Base-by-base conservation (phyloP, 1,284 basidiomycete species). In the Heterobasidion occidentale region DNA sequence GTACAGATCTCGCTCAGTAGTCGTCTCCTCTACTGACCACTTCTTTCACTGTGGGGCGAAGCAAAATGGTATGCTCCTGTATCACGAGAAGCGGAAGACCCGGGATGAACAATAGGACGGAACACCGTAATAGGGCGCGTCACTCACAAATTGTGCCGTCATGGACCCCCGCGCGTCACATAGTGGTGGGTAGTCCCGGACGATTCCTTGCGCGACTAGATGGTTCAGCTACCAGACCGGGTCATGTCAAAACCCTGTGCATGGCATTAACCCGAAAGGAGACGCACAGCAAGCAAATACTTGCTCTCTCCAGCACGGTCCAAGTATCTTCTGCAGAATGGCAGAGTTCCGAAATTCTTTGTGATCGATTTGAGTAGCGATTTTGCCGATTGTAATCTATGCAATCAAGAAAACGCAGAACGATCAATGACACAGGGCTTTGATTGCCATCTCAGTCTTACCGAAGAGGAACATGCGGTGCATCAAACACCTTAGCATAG, bases 311-410 rank as follows among this genome's bases (percentile, higher is more conserved):
- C 97, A 2, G 80, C 74, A 33, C 93, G 84, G 64, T 98, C 97
- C 36, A 99, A 81, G 71, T 99, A 99, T 57, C 97, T 79, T 60
- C 96, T 80, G 71, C 96, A 99, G 75, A 94, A 99, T 4, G 97
- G 96, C 56, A 99, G 73, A 3, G 94, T 95, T 49, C 94, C 95
- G 71, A 99, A 99, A 71, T 93, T 88, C 70, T 86, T 90, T 68
- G 93, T 90, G 74, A 99, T 98, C 5, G 86, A 85, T 63, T 87
- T 90, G 36, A 99, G 77, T 47, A 99, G 71, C 5, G 88, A 81
- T 70, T 94, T 95, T 0, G 95, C 93, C 27, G 89, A 86, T 51
- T 86, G 87, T 63, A 96, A 76, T 60, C 93, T 94, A 36, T 15
- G 33, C 8, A 47, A 27, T 54, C 50, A 47, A 36, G 19, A 15